Evolutionary conservation across 495 filamentous ascomycete species (phyloP).

Genomic region (Margaritispora aquatica): DNA sequence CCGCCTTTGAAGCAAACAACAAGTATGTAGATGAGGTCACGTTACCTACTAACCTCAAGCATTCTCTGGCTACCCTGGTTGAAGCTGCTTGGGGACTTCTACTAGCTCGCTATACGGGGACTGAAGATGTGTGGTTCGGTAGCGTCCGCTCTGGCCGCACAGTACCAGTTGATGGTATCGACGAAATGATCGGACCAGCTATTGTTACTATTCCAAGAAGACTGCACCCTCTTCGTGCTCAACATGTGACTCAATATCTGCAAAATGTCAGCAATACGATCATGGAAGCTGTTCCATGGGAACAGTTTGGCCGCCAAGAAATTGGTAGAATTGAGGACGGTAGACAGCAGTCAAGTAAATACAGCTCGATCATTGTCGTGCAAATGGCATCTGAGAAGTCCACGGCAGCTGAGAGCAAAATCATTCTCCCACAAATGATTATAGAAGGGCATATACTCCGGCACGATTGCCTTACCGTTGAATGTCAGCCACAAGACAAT

Average conservation of each 20-base stretch:
- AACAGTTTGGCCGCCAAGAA: slow-evolving; percentile 65
- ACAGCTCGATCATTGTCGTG: slow-evolving; percentile 38
- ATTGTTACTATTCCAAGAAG: slow-evolving; percentile 5
- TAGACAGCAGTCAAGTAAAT: slow-evolving; percentile 57
- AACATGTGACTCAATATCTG: slow-evolving; percentile 43
- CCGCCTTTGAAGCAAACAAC: too few relatives aligned
- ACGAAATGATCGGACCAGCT: slow-evolving; percentile 6
- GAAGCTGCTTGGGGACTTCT: too few relatives aligned
- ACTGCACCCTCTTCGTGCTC: slow-evolving; percentile 49
- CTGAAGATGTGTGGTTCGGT: too few relatives aligned
- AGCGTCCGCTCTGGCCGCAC: background rate
- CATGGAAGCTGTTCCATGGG: slow-evolving; percentile 39
- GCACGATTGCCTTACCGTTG: slow-evolving; percentile 4
- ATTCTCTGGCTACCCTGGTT: too few relatives aligned
- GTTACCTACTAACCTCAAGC: too few relatives aligned
- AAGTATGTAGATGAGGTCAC: too few relatives aligned
- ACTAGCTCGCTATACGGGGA: too few relatives aligned
- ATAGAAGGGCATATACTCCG: slow-evolving; percentile 18
- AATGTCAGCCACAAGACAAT: too few relatives aligned
- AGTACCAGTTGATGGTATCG: background rate
- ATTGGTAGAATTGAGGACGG: slow-evolving; percentile 57
- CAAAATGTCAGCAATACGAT: background rate
- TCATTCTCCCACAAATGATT: background rate
- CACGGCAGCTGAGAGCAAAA: background rate
- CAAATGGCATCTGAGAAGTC: background rate